Conservation (phyloP, 257 asterid genomes). For the Lycium ferocissimum region DNA sequence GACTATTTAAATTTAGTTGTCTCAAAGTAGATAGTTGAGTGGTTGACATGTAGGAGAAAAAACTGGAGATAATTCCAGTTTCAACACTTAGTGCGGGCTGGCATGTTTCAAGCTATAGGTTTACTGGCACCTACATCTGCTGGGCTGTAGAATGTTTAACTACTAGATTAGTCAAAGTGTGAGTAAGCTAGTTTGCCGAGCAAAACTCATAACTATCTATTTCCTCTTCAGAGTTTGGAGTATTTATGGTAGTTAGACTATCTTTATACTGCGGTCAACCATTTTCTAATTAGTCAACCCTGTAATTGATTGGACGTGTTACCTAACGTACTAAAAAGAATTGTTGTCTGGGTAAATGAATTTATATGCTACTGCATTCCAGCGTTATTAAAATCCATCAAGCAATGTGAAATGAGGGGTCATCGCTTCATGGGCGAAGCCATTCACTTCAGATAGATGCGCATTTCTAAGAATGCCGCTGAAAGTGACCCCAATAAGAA, state of each 20-base stretch:
- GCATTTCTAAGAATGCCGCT: background rate
- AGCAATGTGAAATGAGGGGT: background rate
- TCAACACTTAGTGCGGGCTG: no score
- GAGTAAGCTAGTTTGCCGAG: background rate
- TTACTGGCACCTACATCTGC: background rate
- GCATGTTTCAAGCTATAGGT: background rate
- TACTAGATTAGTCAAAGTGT: background rate
- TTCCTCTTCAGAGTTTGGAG: background rate
- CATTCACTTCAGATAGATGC: background rate
- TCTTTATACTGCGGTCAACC: background rate
- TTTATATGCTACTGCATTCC: constrained; percentile 4
- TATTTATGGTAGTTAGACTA: background rate
- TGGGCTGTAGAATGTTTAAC: background rate
- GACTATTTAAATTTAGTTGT: background rate
- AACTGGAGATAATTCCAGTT: background rate
- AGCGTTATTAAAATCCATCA: background rate
- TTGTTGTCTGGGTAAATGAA: background rate
- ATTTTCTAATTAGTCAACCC: constrained; percentile 20
- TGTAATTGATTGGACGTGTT: constrained; percentile 9
- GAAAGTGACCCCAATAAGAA: background rate
- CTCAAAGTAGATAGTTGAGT: background rate
- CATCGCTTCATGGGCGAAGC: background rate
- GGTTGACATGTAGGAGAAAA: background rate
- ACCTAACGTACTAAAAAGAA: background rate
- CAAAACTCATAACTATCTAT: background rate